Conservation (phyloP, 495 filamentous ascomycete species). For the Friedmanniomyces endolithicus region DNA sequence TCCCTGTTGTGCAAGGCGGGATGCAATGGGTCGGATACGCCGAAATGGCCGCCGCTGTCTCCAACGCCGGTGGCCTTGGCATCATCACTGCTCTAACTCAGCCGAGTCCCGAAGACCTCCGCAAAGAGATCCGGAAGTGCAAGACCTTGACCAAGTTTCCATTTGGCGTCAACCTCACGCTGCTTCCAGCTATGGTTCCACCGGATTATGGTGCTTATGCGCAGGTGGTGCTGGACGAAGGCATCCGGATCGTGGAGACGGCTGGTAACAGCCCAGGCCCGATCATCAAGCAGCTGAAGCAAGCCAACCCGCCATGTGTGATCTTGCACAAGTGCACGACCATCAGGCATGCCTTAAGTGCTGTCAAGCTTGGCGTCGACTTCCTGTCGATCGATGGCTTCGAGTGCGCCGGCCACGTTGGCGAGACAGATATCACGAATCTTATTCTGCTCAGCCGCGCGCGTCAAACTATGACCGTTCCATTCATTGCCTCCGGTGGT, state of each 20-base stretch:
- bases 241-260: constrained; percentile 89
- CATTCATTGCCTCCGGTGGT: constrained; percentile 91
- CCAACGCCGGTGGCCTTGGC: constrained; percentile 88
- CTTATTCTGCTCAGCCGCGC: constrained; percentile 85
- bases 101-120: constrained; percentile 82
- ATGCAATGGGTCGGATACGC: constrained; percentile 92
- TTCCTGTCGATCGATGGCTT: constrained; percentile 96
- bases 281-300: constrained; percentile 80
- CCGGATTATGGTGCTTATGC: constrained; percentile 91
- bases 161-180: constrained; percentile 92
- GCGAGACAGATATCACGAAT: constrained; percentile 94
- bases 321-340: constrained; percentile 98
- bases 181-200: constrained; percentile 77
- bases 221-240: constrained; percentile 83
- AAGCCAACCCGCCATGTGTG: constrained; percentile 45
- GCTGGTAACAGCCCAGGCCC: constrained; percentile 90
- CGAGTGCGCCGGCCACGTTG: constrained; percentile 93
- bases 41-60: constrained; percentile 85
- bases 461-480: constrained; percentile 68
- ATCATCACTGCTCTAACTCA: constrained; percentile 88
- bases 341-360: constrained; percentile 81
- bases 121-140: constrained; percentile 83
- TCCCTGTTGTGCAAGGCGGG: constrained; percentile 94
- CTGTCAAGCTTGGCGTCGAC: constrained; percentile 89
- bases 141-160: constrained; percentile 73